These are phyloP conservation scores for Moesziomyces globuligerus DNA, from an alignment of 1,284 basidiomycete genomes.

Conservation along the genomic window DNA sequence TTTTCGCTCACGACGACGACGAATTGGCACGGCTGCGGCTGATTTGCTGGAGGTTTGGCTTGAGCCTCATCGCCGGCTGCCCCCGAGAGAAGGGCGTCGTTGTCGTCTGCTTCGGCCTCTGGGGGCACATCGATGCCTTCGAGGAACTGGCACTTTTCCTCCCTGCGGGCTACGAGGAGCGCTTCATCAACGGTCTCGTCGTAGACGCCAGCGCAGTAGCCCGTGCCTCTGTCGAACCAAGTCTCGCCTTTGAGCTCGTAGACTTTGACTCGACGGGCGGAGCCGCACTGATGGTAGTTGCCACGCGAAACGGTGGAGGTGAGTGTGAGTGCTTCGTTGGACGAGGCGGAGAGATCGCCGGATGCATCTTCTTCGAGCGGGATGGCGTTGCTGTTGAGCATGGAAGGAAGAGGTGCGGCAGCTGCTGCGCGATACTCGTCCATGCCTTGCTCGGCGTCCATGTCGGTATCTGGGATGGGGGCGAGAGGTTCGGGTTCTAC, in stretches of 20 bases:
- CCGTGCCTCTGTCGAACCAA: slow-evolving; percentile 65
- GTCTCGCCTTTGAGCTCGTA: slow-evolving; percentile 64
- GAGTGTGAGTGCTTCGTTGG: slow-evolving; percentile 49
- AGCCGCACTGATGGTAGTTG: slow-evolving; percentile 65
- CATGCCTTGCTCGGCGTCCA: slow-evolving; percentile 20
- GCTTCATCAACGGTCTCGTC: slow-evolving; percentile 64
- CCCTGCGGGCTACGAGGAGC: slow-evolving; percentile 60
- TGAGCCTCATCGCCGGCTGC: slow-evolving; percentile 48
- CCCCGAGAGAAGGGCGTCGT: slow-evolving; percentile 47
- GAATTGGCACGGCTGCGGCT: slow-evolving; percentile 49
- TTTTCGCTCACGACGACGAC: slow-evolving; percentile 62
- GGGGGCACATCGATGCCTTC: slow-evolving; percentile 44
- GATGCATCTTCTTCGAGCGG: slow-evolving; percentile 44
- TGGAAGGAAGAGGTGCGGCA: slow-evolving; percentile 39
- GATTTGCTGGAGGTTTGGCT: slow-evolving; percentile 5
- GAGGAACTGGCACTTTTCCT: slow-evolving; percentile 60
- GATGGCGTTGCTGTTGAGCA: slow-evolving; percentile 47
- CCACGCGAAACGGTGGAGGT: slow-evolving; percentile 63
- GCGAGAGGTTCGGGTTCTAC: neutral
- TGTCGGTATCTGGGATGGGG: slow-evolving; percentile 10
- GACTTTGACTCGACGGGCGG: slow-evolving; percentile 64
- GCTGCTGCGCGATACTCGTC: slow-evolving; percentile 35
- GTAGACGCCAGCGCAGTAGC: slow-evolving; percentile 66
- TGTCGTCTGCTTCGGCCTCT: slow-evolving; percentile 24
- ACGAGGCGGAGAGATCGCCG: slow-evolving; percentile 41